Conservation (phyloP, 108 stramenopile genomes). For the Schizochytrium sp. region DNA sequence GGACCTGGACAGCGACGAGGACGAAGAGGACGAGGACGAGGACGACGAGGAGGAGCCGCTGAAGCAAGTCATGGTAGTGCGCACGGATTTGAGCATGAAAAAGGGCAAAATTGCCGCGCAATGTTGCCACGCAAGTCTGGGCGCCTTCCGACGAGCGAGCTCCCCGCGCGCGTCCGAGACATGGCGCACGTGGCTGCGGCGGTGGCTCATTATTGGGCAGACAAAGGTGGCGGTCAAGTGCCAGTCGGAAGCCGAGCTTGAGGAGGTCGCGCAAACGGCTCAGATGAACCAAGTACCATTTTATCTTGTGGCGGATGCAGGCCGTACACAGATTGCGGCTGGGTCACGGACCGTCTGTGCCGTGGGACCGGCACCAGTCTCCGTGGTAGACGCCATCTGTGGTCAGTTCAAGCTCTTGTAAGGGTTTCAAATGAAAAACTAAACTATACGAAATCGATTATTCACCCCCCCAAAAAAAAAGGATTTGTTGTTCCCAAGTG, state of each 20-base stretch:
- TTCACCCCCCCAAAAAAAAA: too few relatives aligned
- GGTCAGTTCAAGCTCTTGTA: constrained; percentile 81
- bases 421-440: background rate
- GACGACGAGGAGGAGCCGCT: background rate
- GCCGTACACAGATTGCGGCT: constrained; percentile 83
- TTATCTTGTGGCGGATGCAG: constrained; percentile 81
- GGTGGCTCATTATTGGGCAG: constrained; percentile 75
- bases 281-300: constrained; percentile 57
- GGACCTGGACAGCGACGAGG: background rate
- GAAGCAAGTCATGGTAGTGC: background rate
- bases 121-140: constrained; percentile 78
- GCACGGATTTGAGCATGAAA: background rate
- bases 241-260: constrained; percentile 60
- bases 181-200: constrained; percentile 36
- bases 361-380: constrained; percentile 69
- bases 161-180: constrained; percentile 48
- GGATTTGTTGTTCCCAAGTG: too few relatives aligned
- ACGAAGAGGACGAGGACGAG: background rate
- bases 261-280: constrained; percentile 57
- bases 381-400: constrained; percentile 67
- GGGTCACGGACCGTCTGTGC: constrained; percentile 78
- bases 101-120: constrained; percentile 62
- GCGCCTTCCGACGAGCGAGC: constrained; percentile 66
- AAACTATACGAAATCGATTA: too few relatives aligned
- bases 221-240: constrained; percentile 83